Evolutionary conservation across 371 early-diverging fungal genomes (phyloP).

Genomic region (Globomyces sp.): DNA sequence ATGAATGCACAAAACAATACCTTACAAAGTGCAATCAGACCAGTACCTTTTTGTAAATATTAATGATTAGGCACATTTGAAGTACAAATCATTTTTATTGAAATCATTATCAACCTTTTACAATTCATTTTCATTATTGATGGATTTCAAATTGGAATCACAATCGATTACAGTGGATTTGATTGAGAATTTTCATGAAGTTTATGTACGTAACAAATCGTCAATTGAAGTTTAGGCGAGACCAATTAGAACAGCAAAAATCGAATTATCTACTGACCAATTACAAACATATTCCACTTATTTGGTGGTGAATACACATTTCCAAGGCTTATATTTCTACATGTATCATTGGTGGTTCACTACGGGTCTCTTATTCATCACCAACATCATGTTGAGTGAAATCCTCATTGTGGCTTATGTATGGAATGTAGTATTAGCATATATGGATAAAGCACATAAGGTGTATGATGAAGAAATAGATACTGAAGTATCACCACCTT

Average conservation of each 20-base stretch:
- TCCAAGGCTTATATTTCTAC: conserved; percentile 76
- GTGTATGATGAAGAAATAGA: conserved; percentile 5
- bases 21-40: conserved; percentile 60
- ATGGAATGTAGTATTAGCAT: conserved; percentile 8
- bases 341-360: conserved; percentile 81
- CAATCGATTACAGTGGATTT: conserved; percentile 64
- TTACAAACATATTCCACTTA: conserved; percentile 73
- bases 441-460: neutral
- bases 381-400: conserved; percentile 54
- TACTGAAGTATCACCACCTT: no score
- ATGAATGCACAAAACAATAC: conserved; percentile 50
- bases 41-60: conserved; percentile 49
- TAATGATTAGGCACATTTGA: conserved; percentile 59
- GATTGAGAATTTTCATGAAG: conserved; percentile 55
- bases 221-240: conserved; percentile 15
- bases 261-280: conserved; percentile 60
- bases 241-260: conserved; percentile 63
- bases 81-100: conserved; percentile 70
- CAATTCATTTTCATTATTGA: conserved; percentile 63
- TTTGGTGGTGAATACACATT: conserved; percentile 75
- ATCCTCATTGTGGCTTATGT: neutral
- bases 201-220: conserved; percentile 18
- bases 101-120: conserved; percentile 63
- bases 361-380: conserved; percentile 71
- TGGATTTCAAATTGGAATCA: conserved; percentile 68